Base-by-base conservation (phyloP, 495 filamentous ascomycete genomes). In the Monascus purpureus region DNA sequence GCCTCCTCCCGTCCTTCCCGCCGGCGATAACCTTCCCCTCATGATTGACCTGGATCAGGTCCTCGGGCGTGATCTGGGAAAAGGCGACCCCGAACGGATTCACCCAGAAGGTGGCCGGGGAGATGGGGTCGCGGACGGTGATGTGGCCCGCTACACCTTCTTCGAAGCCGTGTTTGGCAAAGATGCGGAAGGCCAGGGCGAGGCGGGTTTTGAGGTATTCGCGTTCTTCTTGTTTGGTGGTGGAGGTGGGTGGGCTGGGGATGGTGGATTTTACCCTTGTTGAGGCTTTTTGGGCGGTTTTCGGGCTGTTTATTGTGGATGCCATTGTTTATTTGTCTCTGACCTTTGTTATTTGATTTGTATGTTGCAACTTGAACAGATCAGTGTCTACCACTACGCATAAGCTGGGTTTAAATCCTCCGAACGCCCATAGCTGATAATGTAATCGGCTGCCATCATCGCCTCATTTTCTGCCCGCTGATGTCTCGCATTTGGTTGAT, bases 31-130 rank as follows among this genome's bases (percentile, higher is more conserved):
- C 65, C 25, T 73, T 52, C 2, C 80, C 81, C 1, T 55, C 42
- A 28, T 75, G 60, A 42, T 78, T 59, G 20, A 88, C 79, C 20
- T 66, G 71, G 39, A 88, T 81, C 17, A 88, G 63, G 45, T 84
- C 78, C 7, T 69, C 75, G 17, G 66, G 65, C 33, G 71, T 80
- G 30, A 87, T 79, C 33, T 75, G 49, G 13, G 68, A 70, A 53
- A 83, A 86, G 0, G 75, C 65, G 7, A 73, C 64, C 18, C 82
- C 80, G 42, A 85, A 80, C 0, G 82, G 82, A 38, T 86, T 86
- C 13, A 86, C 80, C 81, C 79, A 85, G 61, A 85, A 85, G 2
- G 67, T 71, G 5, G 48, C 45, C 0, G 75, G 72, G 22, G 81
- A 73, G 8, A 83, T 68, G 7, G 80, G 79, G 45, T 83, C 80